These are phyloP conservation scores for Alternaria ventricosa DNA, from an alignment of 2,329 filamentous ascomycete species.

Conservation along the genomic window DNA sequence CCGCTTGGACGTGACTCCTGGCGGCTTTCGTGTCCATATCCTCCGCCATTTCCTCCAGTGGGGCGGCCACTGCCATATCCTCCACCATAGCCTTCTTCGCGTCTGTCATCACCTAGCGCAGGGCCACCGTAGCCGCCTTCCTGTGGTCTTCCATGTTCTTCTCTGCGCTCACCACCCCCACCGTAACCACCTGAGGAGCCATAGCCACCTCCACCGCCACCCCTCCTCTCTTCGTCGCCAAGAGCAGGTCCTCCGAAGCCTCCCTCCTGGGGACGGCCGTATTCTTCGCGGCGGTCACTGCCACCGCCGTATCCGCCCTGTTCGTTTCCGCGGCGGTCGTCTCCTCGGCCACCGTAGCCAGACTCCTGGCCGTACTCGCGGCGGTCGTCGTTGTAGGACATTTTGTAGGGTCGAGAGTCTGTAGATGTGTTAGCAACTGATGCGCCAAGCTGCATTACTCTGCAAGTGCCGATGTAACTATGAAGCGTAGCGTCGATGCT, in stretches of 20 bases:
- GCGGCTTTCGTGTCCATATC: conserved; percentile 10
- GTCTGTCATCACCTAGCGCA: conserved; percentile 9
- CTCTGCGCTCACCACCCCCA: conserved; percentile 13
- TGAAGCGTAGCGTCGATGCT: background rate
- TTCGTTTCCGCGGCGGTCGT: conserved; percentile 20
- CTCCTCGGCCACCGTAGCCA: conserved; percentile 19
- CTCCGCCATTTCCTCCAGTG: conserved; percentile 4
- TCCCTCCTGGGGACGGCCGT: conserved; percentile 22
- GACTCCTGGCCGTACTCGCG: conserved; percentile 18
- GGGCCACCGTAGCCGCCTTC: conserved; percentile 7
- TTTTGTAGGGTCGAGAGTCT: conserved; percentile 3
- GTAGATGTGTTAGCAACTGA: background rate
- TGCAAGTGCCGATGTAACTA: background rate
- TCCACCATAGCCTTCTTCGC: conserved; percentile 3
- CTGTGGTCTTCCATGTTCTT: conserved; percentile 15
- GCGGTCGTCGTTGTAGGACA: conserved; percentile 38
- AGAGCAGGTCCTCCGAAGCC: conserved; percentile 15
- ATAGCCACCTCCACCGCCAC: conserved; percentile 10
- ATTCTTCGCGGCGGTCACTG: conserved; percentile 23
- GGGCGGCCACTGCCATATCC: background rate
- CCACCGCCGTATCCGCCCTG: conserved; percentile 24
- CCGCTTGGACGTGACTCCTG: conserved; percentile 1
- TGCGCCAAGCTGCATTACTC: background rate
- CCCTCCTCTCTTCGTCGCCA: conserved; percentile 14
- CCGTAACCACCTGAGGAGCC: conserved; percentile 10